Percentiles rank a stretch among this genome's conserved stretches.
Evolutionary conservation across 2,329 filamentous ascomycete genomes (phyloP).

Genomic region (Sporothrix protearum): DNA sequence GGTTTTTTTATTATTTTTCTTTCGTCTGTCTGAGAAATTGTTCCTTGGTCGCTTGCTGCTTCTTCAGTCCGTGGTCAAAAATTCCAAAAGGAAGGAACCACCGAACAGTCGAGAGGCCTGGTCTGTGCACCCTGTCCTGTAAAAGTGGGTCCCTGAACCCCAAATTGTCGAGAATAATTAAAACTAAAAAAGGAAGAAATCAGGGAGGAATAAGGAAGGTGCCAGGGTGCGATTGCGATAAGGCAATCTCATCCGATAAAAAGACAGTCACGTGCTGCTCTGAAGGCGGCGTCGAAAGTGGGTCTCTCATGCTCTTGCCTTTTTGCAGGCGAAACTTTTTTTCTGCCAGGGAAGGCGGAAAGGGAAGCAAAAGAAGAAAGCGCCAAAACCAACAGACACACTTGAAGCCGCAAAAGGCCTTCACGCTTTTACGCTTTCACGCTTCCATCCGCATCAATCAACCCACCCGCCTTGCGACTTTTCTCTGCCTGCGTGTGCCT

Average conservation of each 20-base stretch:
- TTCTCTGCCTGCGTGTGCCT: not conserved
- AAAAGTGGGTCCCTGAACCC: not conserved
- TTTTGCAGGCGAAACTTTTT: conserved; percentile 15
- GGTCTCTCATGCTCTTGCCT: not conserved
- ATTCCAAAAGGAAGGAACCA: conserved; percentile 1
- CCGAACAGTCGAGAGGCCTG: not conserved
- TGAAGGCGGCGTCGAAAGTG: not conserved
- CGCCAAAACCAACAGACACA: not conserved
- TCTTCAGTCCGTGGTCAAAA: conserved; percentile 10
- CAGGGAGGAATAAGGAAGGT: not conserved
- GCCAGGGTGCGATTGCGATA: not conserved
- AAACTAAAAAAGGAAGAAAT: not conserved
- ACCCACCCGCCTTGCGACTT: not conserved
- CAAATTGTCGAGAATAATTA: conserved; percentile 1
- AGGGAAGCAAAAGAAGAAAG: not conserved
- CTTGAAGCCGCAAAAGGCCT: conserved; percentile 19
- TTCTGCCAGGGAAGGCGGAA: conserved; percentile 10
- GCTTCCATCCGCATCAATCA: not conserved
- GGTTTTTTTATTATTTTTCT: not conserved
- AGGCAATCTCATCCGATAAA: not conserved
- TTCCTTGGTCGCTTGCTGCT: not conserved
- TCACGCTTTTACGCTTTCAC: not conserved
- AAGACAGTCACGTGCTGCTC: not conserved
- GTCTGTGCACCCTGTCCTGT: not conserved
- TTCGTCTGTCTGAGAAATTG: not conserved